Percentiles rank a stretch among this genome's conserved stretches.
Evolutionary conservation across 257 asterid genomes (phyloP).

Genomic region (Marsdenia floribunda): DNA sequence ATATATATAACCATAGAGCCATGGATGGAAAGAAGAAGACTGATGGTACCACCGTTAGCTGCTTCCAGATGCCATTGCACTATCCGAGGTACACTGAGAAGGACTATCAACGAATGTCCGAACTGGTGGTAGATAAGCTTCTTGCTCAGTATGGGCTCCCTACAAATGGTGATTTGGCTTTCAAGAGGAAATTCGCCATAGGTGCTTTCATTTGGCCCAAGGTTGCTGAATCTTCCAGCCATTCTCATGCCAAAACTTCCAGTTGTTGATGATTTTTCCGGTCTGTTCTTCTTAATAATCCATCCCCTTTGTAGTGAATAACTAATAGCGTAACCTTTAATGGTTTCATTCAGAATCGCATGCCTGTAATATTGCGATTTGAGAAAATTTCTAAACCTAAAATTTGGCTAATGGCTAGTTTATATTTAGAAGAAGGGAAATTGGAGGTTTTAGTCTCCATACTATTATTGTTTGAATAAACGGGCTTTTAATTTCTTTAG

Average conservation of each 20-base stretch:
- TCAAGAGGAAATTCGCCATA: slow-evolving; percentile 42
- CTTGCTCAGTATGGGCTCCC: slow-evolving; percentile 51
- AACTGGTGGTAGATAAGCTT: slow-evolving; percentile 42
- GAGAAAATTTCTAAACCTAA: too few relatives aligned
- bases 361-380: too few relatives aligned
- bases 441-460: too few relatives aligned
- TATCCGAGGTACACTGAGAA: slow-evolving; percentile 40
- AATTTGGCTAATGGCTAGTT: too few relatives aligned
- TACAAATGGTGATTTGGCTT: slow-evolving; percentile 29
- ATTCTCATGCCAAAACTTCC: background rate
- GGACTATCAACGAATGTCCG: slow-evolving; percentile 51
- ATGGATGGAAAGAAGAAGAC: slow-evolving; percentile 23
- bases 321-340: too few relatives aligned
- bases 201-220: slow-evolving; percentile 51
- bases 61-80: slow-evolving; percentile 50
- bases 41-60: background rate
- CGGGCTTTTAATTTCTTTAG: too few relatives aligned
- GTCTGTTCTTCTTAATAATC: background rate
- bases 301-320: too few relatives aligned
- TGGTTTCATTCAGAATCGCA: too few relatives aligned
- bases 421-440: too few relatives aligned
- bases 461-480: too few relatives aligned
- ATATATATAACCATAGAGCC: background rate
- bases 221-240: background rate
- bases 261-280: background rate